These are phyloP conservation scores for Novymonas esmeraldas DNA, from an alignment of 208 protist genomes.

Conservation along the genomic window DNA sequence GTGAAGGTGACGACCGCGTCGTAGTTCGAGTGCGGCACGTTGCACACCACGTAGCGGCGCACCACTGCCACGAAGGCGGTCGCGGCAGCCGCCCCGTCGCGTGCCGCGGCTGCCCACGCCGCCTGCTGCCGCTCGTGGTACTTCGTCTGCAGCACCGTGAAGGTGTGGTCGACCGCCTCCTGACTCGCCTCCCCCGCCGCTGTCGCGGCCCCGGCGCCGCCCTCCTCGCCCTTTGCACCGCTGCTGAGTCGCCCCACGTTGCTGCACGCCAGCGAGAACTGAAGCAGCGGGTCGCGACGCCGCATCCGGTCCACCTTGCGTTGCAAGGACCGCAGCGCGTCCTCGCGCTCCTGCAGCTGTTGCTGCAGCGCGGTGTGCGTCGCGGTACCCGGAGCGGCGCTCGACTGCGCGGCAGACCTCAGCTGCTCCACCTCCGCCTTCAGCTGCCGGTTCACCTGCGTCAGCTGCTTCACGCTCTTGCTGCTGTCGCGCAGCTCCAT, in stretches of 20 bases:
- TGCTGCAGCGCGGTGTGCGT: constrained; percentile 49
- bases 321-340: constrained; percentile 72
- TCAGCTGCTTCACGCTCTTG: constrained; percentile 57
- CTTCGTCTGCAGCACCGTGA: constrained; percentile 43
- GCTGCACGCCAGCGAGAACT: constrained; percentile 87
- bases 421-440: constrained; percentile 40
- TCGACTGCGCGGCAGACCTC: constrained; percentile 27
- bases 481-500: constrained; percentile 76
- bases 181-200: constrained; percentile 26
- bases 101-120: constrained; percentile 54
- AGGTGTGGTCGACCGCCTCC: constrained; percentile 56
- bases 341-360: constrained; percentile 61
- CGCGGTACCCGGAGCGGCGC: constrained; percentile 30
- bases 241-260: constrained; percentile 50
- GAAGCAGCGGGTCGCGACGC: constrained; percentile 72
- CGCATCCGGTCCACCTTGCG: constrained; percentile 85
- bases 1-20: constrained; percentile 68
- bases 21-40: constrained; percentile 63
- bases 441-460: constrained; percentile 47
- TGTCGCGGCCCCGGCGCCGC: background rate
- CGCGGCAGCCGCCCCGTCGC: constrained; percentile 40
- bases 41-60: constrained; percentile 46
- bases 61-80: constrained; percentile 57
- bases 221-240: constrained; percentile 1
- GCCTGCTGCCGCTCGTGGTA: constrained; percentile 47